phyloP scores from a whole-genome alignment of 106 monocot species.

The Narthecium ossifragum region DNA sequence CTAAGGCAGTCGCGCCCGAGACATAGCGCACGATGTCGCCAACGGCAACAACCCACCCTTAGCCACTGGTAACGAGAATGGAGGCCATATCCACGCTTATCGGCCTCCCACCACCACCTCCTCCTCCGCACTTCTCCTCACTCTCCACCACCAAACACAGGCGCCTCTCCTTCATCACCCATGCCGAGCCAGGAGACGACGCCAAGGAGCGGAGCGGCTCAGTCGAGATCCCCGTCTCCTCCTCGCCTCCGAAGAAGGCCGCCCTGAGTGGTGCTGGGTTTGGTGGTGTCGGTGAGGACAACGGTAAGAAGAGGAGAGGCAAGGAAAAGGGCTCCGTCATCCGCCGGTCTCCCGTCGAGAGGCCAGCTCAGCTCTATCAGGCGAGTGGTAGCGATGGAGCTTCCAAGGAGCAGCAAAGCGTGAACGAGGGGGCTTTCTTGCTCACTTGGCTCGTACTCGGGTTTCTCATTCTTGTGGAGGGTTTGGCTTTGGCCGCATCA shows the following conservation, averaged over 20 bases:
- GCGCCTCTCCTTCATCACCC: background rate
- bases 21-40: background rate
- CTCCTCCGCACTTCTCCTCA: background rate
- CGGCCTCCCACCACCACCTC: background rate
- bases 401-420: slow-evolving; percentile 19
- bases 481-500: slow-evolving; percentile 62
- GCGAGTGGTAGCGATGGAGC: slow-evolving; percentile 5
- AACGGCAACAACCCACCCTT: background rate
- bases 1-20: background rate
- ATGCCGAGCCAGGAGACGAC: slow-evolving; percentile 22
- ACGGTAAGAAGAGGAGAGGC: slow-evolving; percentile 26
- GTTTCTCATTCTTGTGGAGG: slow-evolving; percentile 58
- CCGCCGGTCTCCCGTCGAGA: slow-evolving; percentile 43
- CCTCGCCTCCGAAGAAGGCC: slow-evolving; percentile 17
- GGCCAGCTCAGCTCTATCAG: slow-evolving; percentile 16
- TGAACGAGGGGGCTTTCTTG: slow-evolving; percentile 58
- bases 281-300: slow-evolving; percentile 9
- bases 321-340: slow-evolving; percentile 29
- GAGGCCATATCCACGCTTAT: background rate
- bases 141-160: slow-evolving; percentile 8
- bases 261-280: slow-evolving; percentile 28
- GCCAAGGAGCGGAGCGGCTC: background rate
- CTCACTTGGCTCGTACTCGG: slow-evolving; percentile 77
- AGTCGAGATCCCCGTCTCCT: background rate
- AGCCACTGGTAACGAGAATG: background rate